Conservation (phyloP, 768 basidiomycete genomes). For the Kondoa subrosea region DNA sequence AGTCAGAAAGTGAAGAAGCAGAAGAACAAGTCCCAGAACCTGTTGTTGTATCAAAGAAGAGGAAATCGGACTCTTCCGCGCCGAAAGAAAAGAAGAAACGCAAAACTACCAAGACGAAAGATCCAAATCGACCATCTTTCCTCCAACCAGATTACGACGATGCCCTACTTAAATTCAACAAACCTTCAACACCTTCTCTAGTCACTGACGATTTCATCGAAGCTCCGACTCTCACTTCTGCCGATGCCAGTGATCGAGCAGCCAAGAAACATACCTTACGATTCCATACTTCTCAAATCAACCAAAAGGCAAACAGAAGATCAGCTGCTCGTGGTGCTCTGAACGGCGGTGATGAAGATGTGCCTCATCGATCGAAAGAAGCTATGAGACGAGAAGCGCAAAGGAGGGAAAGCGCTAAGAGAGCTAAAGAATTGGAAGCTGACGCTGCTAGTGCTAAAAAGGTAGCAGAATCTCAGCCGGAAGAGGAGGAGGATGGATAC, state of each 20-base stretch:
- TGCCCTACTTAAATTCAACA: not conserved
- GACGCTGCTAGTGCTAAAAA: slow-evolving; percentile 47
- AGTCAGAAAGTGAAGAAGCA: not conserved
- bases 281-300: slow-evolving; percentile 87
- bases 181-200: not conserved
- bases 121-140: slow-evolving; percentile 5
- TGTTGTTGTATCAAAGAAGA: no score
- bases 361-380: slow-evolving; percentile 62
- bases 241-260: slow-evolving; percentile 67
- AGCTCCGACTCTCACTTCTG: slow-evolving; percentile 45
- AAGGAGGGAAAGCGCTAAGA: slow-evolving; percentile 29
- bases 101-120: not conserved
- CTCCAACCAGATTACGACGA: not conserved
- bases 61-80: not conserved
- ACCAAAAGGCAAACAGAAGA: slow-evolving; percentile 57
- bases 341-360: slow-evolving; percentile 70
- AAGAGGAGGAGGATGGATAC: slow-evolving; percentile 48
- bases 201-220: slow-evolving; percentile 47
- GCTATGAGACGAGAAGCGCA: slow-evolving; percentile 35
- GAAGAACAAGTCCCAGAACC: not conserved
- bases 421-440: slow-evolving; percentile 38
- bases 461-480: slow-evolving; percentile 27
- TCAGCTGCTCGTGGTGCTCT: slow-evolving; percentile 53
- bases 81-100: not conserved
- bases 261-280: slow-evolving; percentile 64